Evolutionary conservation across 805 yeast genomes (phyloP).

Genomic region (Monosporozyma yasuniensis): DNA sequence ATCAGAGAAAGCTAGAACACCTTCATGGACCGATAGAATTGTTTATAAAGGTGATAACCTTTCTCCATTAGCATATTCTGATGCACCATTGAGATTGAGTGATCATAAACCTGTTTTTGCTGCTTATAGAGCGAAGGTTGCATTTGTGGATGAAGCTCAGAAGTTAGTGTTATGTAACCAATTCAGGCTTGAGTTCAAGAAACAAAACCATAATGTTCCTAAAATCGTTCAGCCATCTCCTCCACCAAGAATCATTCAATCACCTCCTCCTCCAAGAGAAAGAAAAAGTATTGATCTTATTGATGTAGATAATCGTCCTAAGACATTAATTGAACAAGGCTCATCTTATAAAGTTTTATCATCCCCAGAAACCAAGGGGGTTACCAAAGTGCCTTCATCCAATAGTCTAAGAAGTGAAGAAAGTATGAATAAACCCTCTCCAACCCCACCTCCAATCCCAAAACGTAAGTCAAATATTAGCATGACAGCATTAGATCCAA

Average conservation of each 20-base stretch:
- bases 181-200: background rate
- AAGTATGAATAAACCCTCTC: background rate
- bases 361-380: background rate
- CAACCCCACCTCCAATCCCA: background rate
- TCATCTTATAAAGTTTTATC: background rate
- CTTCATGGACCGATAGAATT: constrained; percentile 94
- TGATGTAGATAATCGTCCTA: background rate
- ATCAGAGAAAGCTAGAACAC: constrained; percentile 85
- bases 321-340: background rate
- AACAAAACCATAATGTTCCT: background rate
- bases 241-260: constrained; percentile 1
- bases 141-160: constrained; percentile 55
- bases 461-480: background rate
- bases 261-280: background rate
- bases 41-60: constrained; percentile 51
- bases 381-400: background rate
- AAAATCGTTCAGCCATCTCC: constrained; percentile 1
- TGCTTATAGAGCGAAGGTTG: constrained; percentile 57
- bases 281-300: background rate
- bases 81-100: constrained; percentile 56
- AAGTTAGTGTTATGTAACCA: constrained; percentile 39
- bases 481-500: background rate
- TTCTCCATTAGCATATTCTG: constrained; percentile 57
- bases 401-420: background rate
- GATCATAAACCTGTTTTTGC: constrained; percentile 94